Base-by-base conservation (phyloP, 2,329 filamentous ascomycete species). In the Trichoderma guizhouense region DNA sequence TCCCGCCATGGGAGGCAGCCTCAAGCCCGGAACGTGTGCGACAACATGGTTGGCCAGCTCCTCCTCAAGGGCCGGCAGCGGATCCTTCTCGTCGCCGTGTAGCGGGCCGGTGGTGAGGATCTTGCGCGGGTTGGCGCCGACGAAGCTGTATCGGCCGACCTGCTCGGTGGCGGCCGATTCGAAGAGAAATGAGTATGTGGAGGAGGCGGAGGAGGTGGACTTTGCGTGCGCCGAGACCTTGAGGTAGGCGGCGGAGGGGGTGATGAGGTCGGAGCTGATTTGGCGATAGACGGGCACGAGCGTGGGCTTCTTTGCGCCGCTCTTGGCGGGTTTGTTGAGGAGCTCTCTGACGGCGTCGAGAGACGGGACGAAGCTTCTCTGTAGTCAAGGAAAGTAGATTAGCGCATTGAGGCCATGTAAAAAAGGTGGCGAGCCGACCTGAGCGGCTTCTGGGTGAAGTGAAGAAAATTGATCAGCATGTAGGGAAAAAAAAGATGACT, bases 131-230 rank as follows among this genome's bases (percentile, higher is more conserved):
- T 92, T 91, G 76, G 93, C 93, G 76, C 95, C 95, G 73, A 99
- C 89, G 82, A 99, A 99, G 84, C 94, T 97, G 82, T 98, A 98
- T 77, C 96, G 89, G 72, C 95, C 95, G 75, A 99, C 94, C 21
- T 92, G 94, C 83, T 98, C 95, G 32, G 94, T 95, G 26, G 95
- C 94, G 30, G 95, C 96, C 78, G 94, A 97, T 83, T 99, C 96
- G 82, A 97, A 97, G 62, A 99, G 89, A 81, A 98, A 98, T 4
- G 95, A 98, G 78, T 93, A 90, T 76, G 93, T 91, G 63, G 92
- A 93, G 55, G 81, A 77, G 43, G 80, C 76, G 30, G 77, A 78
- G 34, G 79, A 76, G n/a, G 77, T 78, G 51, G 80, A 77, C 34
- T 79, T 77, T 34, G 88, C 92, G 86, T 92, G 90, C 74, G 90